Evolutionary conservation across 345 rosid species (phyloP), one percentile per base, ranked within the genome.

Genomic region (Brassica cretica): DNA sequence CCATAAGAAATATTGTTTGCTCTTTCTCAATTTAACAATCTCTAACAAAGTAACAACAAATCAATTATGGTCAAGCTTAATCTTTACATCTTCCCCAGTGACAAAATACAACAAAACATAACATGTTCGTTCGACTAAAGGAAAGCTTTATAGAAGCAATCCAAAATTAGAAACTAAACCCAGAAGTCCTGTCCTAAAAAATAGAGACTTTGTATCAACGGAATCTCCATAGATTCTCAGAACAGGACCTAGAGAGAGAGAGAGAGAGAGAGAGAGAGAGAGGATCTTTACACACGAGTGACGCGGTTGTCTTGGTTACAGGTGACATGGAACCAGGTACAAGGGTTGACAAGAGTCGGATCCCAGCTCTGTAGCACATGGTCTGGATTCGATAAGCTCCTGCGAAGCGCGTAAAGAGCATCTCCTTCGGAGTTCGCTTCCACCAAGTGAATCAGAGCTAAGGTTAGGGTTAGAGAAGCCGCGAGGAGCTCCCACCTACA

Each of bases 291-390:
- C 98, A 94, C 78, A 72, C 98, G 89, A 32, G 98, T 94, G 53
- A 94, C 98, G 82, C 90, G 97, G 77, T 84, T 91, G 44, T 91
- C 84, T 80, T 86, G 95, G 81, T 94, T 89, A 83, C 98, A 94
- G 70, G 97, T 91, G 87, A 92, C 82, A 79, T 94, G 98, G 79
- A 94, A 94, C 98, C 98, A 94, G 39, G 98, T 94, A 75, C 98
- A 94, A 0, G 98, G 98, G 73, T 85, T 94, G 41, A 94, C 98
- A 15, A 94, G 92, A 60, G 89, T 94, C 8, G 98, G 98, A 91
- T 94, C 98, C 98, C 98, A 94, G 87, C 98, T 94, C 84, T 94
- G 98, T 69, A 94, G 91, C 6, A 89, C 97, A 86, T 85, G 88
- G 79, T 90, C 90, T 8, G 92, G 97, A 78, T 94, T 97, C 24